These are phyloP conservation scores for Pouteria glomerata DNA, from an alignment of 148 eudicot genomes.

Conservation along the genomic window DNA sequence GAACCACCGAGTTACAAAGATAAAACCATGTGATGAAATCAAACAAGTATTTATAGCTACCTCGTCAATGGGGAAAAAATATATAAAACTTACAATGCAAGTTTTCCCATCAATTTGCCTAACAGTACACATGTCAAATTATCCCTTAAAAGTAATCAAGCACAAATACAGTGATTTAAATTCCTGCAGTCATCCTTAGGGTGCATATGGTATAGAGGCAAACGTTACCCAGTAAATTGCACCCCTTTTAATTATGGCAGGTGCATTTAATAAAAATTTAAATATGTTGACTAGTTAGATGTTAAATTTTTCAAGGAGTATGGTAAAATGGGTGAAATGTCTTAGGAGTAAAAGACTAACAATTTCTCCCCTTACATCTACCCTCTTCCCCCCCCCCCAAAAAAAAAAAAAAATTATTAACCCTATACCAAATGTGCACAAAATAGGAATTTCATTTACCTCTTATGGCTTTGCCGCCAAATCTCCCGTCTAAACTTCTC, in stretches of 20 bases:
- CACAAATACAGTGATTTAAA: not conserved
- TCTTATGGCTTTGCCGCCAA: conserved; percentile 22
- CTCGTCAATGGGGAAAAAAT: not conserved
- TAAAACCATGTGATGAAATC: not conserved
- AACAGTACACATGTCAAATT: not conserved
- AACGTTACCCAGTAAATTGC: too few species aligned
- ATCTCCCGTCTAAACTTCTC: conserved; percentile 40
- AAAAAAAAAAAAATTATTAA: too few species aligned
- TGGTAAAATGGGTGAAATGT: too few species aligned
- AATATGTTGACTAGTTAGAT: too few species aligned
- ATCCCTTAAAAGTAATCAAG: not conserved
- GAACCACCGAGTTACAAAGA: not conserved
- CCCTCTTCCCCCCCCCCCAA: too few species aligned
- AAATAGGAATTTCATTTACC: conserved; percentile 15
- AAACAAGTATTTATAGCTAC: not conserved
- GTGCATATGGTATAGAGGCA: too few species aligned
- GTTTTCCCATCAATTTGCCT: not conserved
- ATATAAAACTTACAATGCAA: not conserved
- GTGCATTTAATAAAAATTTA: too few species aligned
- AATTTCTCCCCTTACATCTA: too few species aligned
- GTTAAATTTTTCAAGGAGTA: too few species aligned
- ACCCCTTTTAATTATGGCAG: too few species aligned
- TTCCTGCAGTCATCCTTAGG: not conserved
- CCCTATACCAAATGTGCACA: too few species aligned
- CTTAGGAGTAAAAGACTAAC: too few species aligned